Evolutionary conservation across 129 eudicot species (phyloP), one percentile per base, ranked within the genome.

Genomic region (Cynara cardunculus): DNA sequence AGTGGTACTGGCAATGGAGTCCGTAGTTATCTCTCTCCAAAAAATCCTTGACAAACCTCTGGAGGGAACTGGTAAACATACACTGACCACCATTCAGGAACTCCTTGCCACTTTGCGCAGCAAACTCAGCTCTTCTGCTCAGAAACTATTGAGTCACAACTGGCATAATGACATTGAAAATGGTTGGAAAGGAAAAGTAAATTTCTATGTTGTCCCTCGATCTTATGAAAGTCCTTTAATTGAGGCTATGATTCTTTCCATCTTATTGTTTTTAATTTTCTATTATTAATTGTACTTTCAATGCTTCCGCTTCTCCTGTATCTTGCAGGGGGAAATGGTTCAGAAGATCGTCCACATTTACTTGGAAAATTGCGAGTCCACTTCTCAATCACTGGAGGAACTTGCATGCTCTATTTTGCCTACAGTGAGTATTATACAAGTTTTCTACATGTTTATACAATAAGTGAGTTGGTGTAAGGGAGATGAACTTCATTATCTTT

Each of bases 361-460:
- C 89, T 83, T 92, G 90, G 91, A 76, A 78, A 90, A 92, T 70
- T 83, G 89, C 11, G 87, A 86, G 65, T 85, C 91, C 11, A 87
- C 89, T 67, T 87, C 87, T 70, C 87, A 87, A 84, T 79, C 86
- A 62, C 82, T 90, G 21, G 87, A 78, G 70, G 91, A 90, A 76
- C 91, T 92, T 84, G 97, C 90, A 28, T 85, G 91, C 84, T 88
- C 93, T 66, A 79, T 89, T 76, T 85, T 92, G 85, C 91, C 96
- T 69, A 89, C 83, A 90, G 97, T 92, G 62, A 78, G 74, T 76
- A 69, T 39, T 12, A 25, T 11, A 25, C 41, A 74, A 64, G 7
- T 66, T 76, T 77, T 25, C 6, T 65, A 35, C 37, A 21, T 3
- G 14, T 49, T 49, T 21, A 16, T 49, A 49, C 13, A 1, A 39